Base-by-base conservation (phyloP, 2,329 filamentous ascomycete species). In the Penicillium sp. region DNA sequence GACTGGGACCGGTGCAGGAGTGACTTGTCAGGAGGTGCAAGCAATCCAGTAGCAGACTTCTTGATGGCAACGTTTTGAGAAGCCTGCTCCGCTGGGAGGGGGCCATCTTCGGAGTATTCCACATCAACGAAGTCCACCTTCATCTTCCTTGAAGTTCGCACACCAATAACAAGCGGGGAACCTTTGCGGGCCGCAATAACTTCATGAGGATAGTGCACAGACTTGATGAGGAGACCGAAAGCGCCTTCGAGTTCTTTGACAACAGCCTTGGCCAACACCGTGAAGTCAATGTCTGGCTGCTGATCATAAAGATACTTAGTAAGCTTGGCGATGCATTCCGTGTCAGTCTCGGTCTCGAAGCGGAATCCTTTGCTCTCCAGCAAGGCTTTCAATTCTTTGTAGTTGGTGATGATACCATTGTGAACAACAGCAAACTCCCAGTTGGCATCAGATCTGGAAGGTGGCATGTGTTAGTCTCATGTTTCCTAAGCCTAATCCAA, bases 341-440 rank as follows among this genome's bases (percentile, higher is more conserved):
- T 98, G 68, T 98, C 93, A 60, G 93, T 98, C 75, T 98, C 91
- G 45, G 93, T 98, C 83, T 98, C 93, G 71, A 98, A 98, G 68
- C 84, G 86, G 83, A 95, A 95, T 69, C 93, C 93, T 81, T 97
- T 98, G 78, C 80, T 80, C 75, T 85, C 81, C 61, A 98, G 81
- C 57, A 98, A 83, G 55, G 86, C 88, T 83, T 91, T 95, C 65
- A 98, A 78, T 77, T 98, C 93, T 80, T 98, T 98, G 82, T 98
- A 98, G 82, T 98, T 98, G 77, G 93, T 98, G 75, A 98, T 98
- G 80, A 98, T 98, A 69, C 93, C 93, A 75, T 98, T 98, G 85
- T 98, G 93, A 54, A 97, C 93, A 63, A 98, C 84, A 60, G 88
- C 81, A 73, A 98, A 98, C 75, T 97, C 87, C 89, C 91, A 98